These are phyloP conservation scores for Zalaria sp. DNA, from an alignment of 2,329 filamentous ascomycete species.

Conservation along the genomic window DNA sequence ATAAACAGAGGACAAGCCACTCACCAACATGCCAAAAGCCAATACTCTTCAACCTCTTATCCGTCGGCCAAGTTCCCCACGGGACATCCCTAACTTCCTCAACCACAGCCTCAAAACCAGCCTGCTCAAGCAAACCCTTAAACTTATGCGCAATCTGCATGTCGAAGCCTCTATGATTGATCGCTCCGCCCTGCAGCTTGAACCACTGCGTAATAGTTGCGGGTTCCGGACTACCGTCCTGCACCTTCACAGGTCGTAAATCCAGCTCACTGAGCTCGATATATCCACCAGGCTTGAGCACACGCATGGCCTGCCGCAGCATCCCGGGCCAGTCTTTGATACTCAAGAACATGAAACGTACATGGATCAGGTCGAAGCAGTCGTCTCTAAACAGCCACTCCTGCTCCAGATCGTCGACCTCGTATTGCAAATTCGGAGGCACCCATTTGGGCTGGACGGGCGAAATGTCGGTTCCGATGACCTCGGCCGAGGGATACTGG, in stretches of 20 bases:
- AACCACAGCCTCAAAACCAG: conserved; percentile 4
- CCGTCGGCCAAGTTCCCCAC: conserved; percentile 3
- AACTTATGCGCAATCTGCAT: conserved; percentile 3
- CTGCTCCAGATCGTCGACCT: conserved; percentile 17
- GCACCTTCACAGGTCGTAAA: conserved; percentile 5
- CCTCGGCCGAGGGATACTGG: conserved; percentile 12
- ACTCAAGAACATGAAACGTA: conserved; percentile 19
- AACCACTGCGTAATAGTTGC: conserved; percentile 3
- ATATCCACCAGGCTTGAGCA: conserved; percentile 23
- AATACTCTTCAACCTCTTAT: conserved; percentile 2
- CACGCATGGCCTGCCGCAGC: conserved; percentile 10
- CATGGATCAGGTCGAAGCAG: conserved; percentile 29
- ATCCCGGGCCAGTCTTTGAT: conserved; percentile 9
- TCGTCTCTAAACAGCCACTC: conserved; percentile 12
- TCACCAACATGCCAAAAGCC: conserved; percentile 6
- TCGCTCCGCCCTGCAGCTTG: not conserved
- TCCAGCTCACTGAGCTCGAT: conserved; percentile 25
- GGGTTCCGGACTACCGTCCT: conserved; percentile 19
- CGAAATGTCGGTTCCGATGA: conserved; percentile 24
- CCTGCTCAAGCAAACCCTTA: conserved; percentile 1
- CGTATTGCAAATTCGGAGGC: conserved; percentile 16
- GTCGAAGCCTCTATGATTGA: conserved; percentile 2
- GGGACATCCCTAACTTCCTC: conserved; percentile 4
- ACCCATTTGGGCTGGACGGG: conserved; percentile 19
- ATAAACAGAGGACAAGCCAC: not conserved